phyloP scores from a whole-genome alignment of 2,329 filamentous ascomycete genomes.

The Coniochaeta pulveracea region DNA sequence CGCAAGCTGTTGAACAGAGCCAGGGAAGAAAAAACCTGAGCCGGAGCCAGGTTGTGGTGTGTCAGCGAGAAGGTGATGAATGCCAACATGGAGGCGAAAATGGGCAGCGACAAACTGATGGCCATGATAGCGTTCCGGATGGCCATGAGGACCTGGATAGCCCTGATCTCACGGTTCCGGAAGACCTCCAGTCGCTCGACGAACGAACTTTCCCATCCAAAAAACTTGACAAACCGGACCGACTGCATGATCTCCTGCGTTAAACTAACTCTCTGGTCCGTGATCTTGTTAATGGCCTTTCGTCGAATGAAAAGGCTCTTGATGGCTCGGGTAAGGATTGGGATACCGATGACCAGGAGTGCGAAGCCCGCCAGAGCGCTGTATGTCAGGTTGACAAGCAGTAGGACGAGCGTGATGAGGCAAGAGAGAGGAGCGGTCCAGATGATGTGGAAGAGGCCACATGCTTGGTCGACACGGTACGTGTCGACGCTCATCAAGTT shows the following conservation, averaged over 20 bases:
- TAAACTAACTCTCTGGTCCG: constrained; percentile 80
- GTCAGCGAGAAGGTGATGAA: constrained; percentile 73
- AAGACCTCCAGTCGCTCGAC: constrained; percentile 64
- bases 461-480: constrained; percentile 82
- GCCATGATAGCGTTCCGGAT: constrained; percentile 81
- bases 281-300: constrained; percentile 79
- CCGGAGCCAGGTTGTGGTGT: constrained; percentile 58
- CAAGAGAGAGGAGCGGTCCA: constrained; percentile 80
- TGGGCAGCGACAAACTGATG: constrained; percentile 73
- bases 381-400: constrained; percentile 81
- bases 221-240: constrained; percentile 92
- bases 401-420: constrained; percentile 65
- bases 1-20: constrained; percentile 88
- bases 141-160: constrained; percentile 74
- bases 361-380: constrained; percentile 83
- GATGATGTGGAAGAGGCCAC: constrained; percentile 77
- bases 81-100: constrained; percentile 89
- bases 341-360: constrained; percentile 67
- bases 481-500: constrained; percentile 95
- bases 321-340: constrained; percentile 67
- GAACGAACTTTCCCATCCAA: constrained; percentile 89
- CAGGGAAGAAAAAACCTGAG: constrained; percentile 81
- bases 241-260: constrained; percentile 88
- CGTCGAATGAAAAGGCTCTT: constrained; percentile 65
- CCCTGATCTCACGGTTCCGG: constrained; percentile 63